Conservation (phyloP, 2,329 filamentous ascomycete genomes). For the Ophiosphaerella korrae region DNA sequence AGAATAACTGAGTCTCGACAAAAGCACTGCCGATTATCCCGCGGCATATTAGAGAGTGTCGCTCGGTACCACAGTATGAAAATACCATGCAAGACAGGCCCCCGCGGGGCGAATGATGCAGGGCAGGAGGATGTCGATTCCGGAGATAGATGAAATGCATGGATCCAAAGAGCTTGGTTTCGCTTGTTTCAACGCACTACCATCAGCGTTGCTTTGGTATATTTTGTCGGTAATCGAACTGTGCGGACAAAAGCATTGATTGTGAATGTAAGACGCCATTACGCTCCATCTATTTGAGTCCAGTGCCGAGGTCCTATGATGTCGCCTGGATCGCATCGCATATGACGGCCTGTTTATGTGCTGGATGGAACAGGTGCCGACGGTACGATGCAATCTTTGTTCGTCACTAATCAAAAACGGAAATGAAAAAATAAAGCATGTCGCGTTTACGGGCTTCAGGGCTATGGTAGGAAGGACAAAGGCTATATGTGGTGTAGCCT, state of each 20-base stretch:
- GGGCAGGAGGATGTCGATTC: not conserved
- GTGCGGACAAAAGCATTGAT: not conserved
- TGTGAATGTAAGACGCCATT: conserved; percentile 1
- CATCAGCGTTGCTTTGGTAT: not conserved
- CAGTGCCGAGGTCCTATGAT: too few relatives aligned
- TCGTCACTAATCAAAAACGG: too few relatives aligned
- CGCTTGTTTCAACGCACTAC: conserved; percentile 8
- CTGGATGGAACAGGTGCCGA: too few relatives aligned
- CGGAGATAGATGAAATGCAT: conserved; percentile 4
- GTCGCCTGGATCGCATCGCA: too few relatives aligned
- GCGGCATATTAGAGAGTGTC: too few relatives aligned
- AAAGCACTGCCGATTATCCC: too few relatives aligned
- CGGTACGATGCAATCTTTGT: too few relatives aligned
- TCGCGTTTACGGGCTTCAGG: too few relatives aligned
- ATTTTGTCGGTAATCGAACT: not conserved
- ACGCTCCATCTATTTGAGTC: not conserved
- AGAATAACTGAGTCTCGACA: too few relatives aligned
- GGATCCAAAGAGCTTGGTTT: conserved; percentile 10
- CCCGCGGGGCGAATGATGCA: not conserved
- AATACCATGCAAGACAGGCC: not conserved
- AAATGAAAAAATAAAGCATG: too few relatives aligned
- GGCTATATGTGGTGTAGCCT: not conserved
- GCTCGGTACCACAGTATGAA: not conserved
- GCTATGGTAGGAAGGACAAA: not conserved
- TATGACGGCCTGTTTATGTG: too few relatives aligned